Conservation (phyloP, 192 early-diverging fungal genomes). For the Coemansia sp. region DNA sequence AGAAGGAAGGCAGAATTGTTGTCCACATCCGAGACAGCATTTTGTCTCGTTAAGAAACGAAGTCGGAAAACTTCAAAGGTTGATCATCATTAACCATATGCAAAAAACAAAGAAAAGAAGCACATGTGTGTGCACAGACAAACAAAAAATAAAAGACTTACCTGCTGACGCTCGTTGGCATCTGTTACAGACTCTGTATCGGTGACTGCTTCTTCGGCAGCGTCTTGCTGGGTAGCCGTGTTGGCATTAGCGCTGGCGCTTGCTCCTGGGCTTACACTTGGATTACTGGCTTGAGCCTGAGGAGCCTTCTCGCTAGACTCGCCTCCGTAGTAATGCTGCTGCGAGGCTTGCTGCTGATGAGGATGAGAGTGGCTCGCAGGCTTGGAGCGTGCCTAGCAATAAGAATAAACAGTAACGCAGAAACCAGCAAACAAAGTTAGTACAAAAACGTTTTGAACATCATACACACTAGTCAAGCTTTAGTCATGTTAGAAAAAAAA, state of each 20-base stretch:
- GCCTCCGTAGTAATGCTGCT: background rate
- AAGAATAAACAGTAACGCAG: background rate
- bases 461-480: too few relatives aligned
- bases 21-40: constrained; percentile 35
- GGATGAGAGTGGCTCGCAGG: constrained; percentile 19
- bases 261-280: background rate
- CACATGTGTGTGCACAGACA: background rate
- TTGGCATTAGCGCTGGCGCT: background rate
- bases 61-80: constrained; percentile 30
- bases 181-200: constrained; percentile 17
- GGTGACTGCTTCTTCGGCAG: constrained; percentile 13
- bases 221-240: background rate
- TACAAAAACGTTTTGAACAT: too few relatives aligned
- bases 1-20: constrained; percentile 57
- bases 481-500: too few relatives aligned
- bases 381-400: constrained; percentile 14
- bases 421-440: background rate
- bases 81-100: constrained; percentile 20
- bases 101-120: background rate
- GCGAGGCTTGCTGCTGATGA: constrained; percentile 21
- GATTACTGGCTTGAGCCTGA: background rate
- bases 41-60: constrained; percentile 22
- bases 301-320: background rate
- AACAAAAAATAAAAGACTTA: constrained; percentile 3
- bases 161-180: constrained; percentile 9